Conservation (phyloP, 352 stramenopile genomes). For the Globisporangium okanoganense region DNA sequence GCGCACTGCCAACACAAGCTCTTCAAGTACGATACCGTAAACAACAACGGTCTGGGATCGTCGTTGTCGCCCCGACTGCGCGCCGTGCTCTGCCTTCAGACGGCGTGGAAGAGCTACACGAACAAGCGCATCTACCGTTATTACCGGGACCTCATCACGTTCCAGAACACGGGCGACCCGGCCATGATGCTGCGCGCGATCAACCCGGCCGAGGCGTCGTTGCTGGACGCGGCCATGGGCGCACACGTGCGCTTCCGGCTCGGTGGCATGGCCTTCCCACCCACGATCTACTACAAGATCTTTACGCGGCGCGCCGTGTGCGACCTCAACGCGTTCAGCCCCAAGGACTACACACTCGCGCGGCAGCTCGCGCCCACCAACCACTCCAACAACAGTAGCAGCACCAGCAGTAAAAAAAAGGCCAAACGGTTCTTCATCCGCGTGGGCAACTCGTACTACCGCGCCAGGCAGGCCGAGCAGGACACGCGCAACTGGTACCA, state of each 20-base stretch:
- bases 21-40: conserved; percentile 8
- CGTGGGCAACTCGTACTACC: conserved; percentile 73
- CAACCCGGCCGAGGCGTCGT: conserved; percentile 71
- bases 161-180: conserved; percentile 74
- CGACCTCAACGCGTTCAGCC: conserved; percentile 88
- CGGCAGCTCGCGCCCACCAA: conserved; percentile 29
- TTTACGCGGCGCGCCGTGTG: conserved; percentile 84
- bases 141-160: conserved; percentile 78
- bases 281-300: conserved; percentile 95
- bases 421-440: conserved; percentile 44
- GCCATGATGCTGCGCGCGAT: conserved; percentile 77
- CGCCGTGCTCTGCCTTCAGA: conserved; percentile 53
- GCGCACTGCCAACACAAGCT: conserved; percentile 40
- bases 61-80: conserved; percentile 26
- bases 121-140: conserved; percentile 74
- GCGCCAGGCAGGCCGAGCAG: conserved; percentile 40
- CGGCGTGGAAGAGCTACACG: conserved; percentile 68
- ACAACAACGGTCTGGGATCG: neutral
- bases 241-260: conserved; percentile 86
- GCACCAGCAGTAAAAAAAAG: conserved; percentile 12
- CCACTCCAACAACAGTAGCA: conserved; percentile 20
- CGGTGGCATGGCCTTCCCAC: conserved; percentile 82
- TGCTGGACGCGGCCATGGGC: conserved; percentile 81
- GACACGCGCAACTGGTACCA: conserved; percentile 81
- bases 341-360: conserved; percentile 80